These are phyloP conservation scores for Entonaema liquescens DNA, from an alignment of 495 filamentous ascomycete species.

Conservation along the genomic window DNA sequence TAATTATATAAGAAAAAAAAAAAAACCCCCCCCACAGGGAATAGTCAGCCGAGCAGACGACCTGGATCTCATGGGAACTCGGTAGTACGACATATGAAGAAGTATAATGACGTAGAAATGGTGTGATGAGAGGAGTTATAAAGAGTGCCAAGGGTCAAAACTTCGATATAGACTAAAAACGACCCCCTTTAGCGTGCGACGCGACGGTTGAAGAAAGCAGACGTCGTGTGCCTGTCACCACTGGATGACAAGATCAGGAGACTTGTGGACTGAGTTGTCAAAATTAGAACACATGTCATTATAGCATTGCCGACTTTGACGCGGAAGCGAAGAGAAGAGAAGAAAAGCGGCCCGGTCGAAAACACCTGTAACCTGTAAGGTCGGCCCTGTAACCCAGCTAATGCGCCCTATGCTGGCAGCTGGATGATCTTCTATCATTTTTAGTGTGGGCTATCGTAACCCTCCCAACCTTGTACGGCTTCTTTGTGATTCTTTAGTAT, in stretches of 20 bases:
- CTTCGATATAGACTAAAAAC: conserved; percentile 14
- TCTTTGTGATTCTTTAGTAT: conserved; percentile 3
- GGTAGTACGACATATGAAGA: conserved; percentile 25
- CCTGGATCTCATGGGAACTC: conserved; percentile 25
- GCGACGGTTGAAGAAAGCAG: conserved; percentile 18
- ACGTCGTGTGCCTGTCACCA: conserved; percentile 24
- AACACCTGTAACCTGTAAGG: neutral
- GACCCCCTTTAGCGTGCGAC: conserved; percentile 15
- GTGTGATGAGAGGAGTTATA: conserved; percentile 38
- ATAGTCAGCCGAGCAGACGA: conserved; percentile 18
- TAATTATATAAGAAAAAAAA: conserved; percentile 1
- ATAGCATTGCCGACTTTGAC: conserved; percentile 14
- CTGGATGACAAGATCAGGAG: conserved; percentile 31
- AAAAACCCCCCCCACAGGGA: neutral
- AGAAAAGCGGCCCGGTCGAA: conserved; percentile 6
- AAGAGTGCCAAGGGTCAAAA: conserved; percentile 29
- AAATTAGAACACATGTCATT: conserved; percentile 17
- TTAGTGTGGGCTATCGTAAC: conserved; percentile 24
- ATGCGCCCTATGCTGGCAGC: conserved; percentile 12
- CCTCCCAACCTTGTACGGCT: conserved; percentile 15
- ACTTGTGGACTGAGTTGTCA: conserved; percentile 25
- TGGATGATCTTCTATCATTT: conserved; percentile 37
- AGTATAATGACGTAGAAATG: conserved; percentile 42
- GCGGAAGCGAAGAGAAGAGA: neutral
- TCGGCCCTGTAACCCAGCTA: conserved; percentile 11